A percentile compares a stretch with the other conserved stretches of the same genome.
Conservation (phyloP, 202 grass and related monocot genomes). For the Schoenoplectus tabernaemontani region DNA sequence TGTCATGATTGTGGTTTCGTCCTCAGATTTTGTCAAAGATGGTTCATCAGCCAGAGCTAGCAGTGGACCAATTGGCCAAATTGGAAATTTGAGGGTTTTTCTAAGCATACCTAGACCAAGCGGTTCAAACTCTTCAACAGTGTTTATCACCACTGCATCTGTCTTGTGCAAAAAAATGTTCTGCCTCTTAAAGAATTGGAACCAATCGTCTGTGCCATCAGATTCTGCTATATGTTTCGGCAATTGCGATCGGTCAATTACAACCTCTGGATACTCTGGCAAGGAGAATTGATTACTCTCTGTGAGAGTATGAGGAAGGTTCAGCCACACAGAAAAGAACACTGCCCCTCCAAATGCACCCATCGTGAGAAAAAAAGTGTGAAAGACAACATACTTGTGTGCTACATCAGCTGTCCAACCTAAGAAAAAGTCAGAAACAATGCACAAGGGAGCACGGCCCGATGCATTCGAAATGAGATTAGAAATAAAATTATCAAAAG, state of each 20-base stretch:
- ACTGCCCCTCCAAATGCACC: slow-evolving; percentile 51
- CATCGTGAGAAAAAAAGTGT: slow-evolving; percentile 42
- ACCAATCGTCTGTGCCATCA: slow-evolving; percentile 30
- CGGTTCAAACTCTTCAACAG: slow-evolving; percentile 50
- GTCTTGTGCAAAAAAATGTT: slow-evolving; percentile 22
- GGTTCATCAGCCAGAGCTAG: not conserved
- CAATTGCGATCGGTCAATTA: slow-evolving; percentile 66
- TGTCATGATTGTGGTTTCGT: not conserved
- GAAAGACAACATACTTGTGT: slow-evolving; percentile 31
- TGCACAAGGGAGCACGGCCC: slow-evolving; percentile 23
- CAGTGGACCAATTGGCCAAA: slow-evolving; percentile 41
- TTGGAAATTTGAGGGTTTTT: slow-evolving; percentile 1
- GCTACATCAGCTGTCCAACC: slow-evolving; percentile 47
- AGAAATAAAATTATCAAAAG: slow-evolving; percentile 50
- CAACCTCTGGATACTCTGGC: slow-evolving; percentile 36
- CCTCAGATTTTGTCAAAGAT: not conserved
- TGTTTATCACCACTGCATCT: slow-evolving; percentile 46
- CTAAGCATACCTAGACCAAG: slow-evolving; percentile 52
- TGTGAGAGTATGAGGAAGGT: slow-evolving; percentile 37
- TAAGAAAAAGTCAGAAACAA: slow-evolving; percentile 60
- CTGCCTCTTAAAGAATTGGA: slow-evolving; percentile 30
- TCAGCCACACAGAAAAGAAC: slow-evolving; percentile 47
- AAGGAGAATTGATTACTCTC: slow-evolving; percentile 33
- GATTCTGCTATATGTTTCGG: slow-evolving; percentile 27
- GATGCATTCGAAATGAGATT: not conserved